Percentiles rank a stretch among this genome's conserved stretches.
Evolutionary conservation across 1,284 basidiomycete species (phyloP).

Genomic region (Gymnopus androsaceus): DNA sequence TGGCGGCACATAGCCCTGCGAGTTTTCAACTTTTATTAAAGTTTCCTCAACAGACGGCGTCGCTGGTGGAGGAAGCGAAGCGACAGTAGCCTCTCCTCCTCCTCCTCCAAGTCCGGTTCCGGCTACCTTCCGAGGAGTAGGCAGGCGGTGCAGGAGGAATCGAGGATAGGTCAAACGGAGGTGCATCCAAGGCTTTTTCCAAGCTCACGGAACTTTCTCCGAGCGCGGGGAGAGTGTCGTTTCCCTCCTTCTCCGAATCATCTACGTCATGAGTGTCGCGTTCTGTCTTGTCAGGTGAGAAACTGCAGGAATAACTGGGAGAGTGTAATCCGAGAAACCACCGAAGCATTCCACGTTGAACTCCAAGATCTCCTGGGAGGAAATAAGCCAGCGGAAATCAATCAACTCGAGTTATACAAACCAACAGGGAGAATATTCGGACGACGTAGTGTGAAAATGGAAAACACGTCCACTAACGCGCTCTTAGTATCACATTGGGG

Average conservation of each 20-base stretch:
- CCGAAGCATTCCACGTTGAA: conserved; percentile 75
- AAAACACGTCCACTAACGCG: conserved; percentile 78
- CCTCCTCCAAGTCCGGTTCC: too few relatives aligned
- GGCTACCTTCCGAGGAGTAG: conserved; percentile 20
- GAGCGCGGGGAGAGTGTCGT: conserved; percentile 14
- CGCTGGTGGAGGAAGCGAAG: conserved; percentile 55
- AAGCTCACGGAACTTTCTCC: neutral
- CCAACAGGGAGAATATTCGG: conserved; percentile 82
- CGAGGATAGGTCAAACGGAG: conserved; percentile 15
- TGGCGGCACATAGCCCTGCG: conserved; percentile 25
- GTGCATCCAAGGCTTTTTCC: neutral
- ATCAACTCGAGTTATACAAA: conserved; percentile 28
- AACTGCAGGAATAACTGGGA: conserved; percentile 46
- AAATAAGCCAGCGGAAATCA: neutral
- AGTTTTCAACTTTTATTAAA: conserved; percentile 38
- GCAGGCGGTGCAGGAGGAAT: conserved; percentile 15
- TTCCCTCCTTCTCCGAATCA: conserved; percentile 19
- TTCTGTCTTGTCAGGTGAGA: conserved; percentile 57
- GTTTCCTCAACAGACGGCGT: conserved; percentile 67
- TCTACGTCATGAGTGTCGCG: conserved; percentile 31
- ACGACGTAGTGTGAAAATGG: conserved; percentile 82
- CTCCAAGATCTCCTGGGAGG: conserved; percentile 72
- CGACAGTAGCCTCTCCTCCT: conserved; percentile 26
- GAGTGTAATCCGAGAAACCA: conserved; percentile 76
- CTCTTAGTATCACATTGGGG: neutral